phyloP scores from a whole-genome alignment of 306 rosid genomes.

The Fragaria iinumae region DNA sequence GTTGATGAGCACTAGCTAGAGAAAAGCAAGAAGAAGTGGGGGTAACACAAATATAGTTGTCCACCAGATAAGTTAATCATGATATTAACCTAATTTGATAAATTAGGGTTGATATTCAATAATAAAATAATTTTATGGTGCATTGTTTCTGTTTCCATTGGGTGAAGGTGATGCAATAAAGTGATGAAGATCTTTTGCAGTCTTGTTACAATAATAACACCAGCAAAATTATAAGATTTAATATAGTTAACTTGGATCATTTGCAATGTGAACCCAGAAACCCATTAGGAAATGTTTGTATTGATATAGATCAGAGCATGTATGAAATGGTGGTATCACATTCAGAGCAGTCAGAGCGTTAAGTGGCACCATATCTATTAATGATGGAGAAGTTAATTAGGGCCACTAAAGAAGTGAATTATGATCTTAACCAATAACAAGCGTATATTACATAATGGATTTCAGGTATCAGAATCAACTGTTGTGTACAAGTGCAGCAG shows the following conservation, averaged over 20 bases:
- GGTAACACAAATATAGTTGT: conserved; percentile 5
- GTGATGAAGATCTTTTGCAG: background rate
- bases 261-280: background rate
- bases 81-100: background rate
- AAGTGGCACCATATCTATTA: background rate
- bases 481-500: no score
- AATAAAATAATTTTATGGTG: background rate
- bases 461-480: no score
- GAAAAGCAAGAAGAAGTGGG: conserved; percentile 6
- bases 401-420: background rate
- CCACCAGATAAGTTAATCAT: conserved; percentile 5
- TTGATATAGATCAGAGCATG: background rate
- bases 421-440: background rate
- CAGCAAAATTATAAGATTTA: background rate
- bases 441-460: no score
- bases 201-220: background rate
- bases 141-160: background rate
- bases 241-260: background rate
- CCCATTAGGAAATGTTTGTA: background rate
- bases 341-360: background rate
- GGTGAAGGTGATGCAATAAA: background rate
- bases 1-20: background rate
- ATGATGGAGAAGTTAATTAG: background rate
- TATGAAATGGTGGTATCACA: background rate
- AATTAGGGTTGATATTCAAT: background rate